These are phyloP conservation scores for Coemansia sp. DNA, from an alignment of 192 early-diverging fungal species.

Conservation along the genomic window DNA sequence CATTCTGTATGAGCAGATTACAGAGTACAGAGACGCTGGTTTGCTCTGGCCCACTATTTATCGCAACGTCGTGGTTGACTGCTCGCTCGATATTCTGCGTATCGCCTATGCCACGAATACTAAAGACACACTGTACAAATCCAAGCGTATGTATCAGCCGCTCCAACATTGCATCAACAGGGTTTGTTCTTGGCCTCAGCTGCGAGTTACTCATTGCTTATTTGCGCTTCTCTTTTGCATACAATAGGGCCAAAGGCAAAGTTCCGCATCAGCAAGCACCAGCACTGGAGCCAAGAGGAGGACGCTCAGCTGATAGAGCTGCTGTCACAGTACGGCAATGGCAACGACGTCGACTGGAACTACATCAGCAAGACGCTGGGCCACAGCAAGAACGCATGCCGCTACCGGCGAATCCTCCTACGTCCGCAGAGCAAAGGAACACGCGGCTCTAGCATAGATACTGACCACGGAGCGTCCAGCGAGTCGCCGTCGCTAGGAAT, in stretches of 20 bases:
- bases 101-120: conserved; percentile 29
- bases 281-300: conserved; percentile 45
- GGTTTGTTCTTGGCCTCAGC: neutral
- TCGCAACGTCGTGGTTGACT: conserved; percentile 6
- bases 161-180: neutral
- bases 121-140: conserved; percentile 12
- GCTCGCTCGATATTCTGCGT: conserved; percentile 36
- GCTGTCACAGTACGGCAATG: conserved; percentile 19
- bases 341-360: conserved; percentile 51
- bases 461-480: conserved; percentile 13
- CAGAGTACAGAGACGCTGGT: conserved; percentile 34
- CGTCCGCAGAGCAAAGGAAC: neutral
- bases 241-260: conserved; percentile 38
- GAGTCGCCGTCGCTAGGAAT: conserved; percentile 2
- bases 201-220: neutral
- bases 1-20: conserved; percentile 32
- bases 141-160: conserved; percentile 20
- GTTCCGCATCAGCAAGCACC: conserved; percentile 51
- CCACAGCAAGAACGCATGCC: conserved; percentile 51
- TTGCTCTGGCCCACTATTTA: conserved; percentile 46
- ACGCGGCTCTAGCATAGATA: conserved; percentile 2
- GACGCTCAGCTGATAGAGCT: conserved; percentile 29
- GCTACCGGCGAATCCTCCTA: conserved; percentile 46
- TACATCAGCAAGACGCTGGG: conserved; percentile 44
- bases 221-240: neutral